Conservation (phyloP, 768 basidiomycete genomes). For the Rhodotorula taiwanensis region DNA sequence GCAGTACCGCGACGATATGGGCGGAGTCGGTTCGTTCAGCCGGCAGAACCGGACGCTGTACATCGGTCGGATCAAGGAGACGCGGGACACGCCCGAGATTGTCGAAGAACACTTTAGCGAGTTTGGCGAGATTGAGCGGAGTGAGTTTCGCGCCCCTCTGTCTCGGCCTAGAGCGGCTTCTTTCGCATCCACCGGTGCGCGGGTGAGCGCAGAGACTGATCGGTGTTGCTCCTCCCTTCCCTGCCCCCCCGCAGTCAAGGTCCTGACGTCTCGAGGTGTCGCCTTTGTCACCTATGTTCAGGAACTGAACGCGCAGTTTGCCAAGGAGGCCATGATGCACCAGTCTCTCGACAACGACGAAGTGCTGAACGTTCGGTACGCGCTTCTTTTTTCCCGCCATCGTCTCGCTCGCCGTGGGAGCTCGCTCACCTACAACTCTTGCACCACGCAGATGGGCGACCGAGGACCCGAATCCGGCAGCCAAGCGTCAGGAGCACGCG, state of each 20-base stretch:
- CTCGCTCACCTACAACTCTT: background rate
- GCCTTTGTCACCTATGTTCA: slow-evolving; percentile 92
- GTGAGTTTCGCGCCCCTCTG: slow-evolving; percentile 54
- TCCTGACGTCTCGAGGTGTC: slow-evolving; percentile 87
- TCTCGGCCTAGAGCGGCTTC: no score
- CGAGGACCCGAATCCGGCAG: slow-evolving; percentile 91
- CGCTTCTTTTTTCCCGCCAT: slow-evolving; percentile 8
- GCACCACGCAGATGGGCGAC: slow-evolving; percentile 72
- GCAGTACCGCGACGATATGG: slow-evolving; percentile 98
- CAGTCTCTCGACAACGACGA: slow-evolving; percentile 96
- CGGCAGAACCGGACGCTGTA: slow-evolving; percentile 91
- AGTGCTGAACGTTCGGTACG: slow-evolving; percentile 81
- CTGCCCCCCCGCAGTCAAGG: slow-evolving; percentile 56
- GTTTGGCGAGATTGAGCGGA: slow-evolving; percentile 86
- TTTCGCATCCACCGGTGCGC: no score
- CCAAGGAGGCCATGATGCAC: slow-evolving; percentile 97
- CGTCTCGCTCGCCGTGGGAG: background rate
- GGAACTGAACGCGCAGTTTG: slow-evolving; percentile 84
- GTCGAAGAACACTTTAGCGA: slow-evolving; percentile 87
- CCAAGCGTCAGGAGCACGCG: slow-evolving; percentile 75
- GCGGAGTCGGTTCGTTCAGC: slow-evolving; percentile 94
- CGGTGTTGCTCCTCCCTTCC: background rate
- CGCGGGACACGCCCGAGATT: slow-evolving; percentile 55
- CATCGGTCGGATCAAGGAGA: slow-evolving; percentile 75
- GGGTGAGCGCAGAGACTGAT: no score